phyloP scores from a whole-genome alignment of 2,329 filamentous ascomycete species.

The Fusarium vanettenii region DNA sequence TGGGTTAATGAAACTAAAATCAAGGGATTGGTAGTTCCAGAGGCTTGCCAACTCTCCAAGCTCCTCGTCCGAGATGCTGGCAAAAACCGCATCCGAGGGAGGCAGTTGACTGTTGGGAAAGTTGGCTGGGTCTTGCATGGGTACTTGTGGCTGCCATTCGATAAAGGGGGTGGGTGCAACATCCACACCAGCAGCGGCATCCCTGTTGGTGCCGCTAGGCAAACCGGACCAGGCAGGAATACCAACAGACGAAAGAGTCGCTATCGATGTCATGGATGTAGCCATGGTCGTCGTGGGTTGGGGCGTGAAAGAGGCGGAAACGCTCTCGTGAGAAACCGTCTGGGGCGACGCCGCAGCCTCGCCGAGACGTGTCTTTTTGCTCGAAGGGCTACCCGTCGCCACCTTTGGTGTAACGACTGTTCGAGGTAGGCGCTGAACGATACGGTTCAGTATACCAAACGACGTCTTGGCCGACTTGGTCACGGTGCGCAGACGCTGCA shows the following conservation, averaged over 20 bases:
- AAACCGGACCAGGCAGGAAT: too few species aligned
- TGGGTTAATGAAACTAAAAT: slow-evolving; percentile 45
- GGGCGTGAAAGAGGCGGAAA: slow-evolving; percentile 2
- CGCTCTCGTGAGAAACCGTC: not conserved
- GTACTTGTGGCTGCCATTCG: slow-evolving; percentile 34
- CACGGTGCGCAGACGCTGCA: slow-evolving; percentile 46
- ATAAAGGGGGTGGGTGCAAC: slow-evolving; percentile 6
- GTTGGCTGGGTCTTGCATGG: slow-evolving; percentile 8
- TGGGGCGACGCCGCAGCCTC: slow-evolving; percentile 9
- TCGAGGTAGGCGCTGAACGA: slow-evolving; percentile 45
- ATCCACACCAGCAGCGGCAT: too few species aligned
- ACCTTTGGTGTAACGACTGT: slow-evolving; percentile 32
- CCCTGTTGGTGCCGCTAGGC: too few species aligned
- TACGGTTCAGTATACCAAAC: slow-evolving; percentile 46
- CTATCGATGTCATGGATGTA: too few species aligned
- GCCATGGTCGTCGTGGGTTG: slow-evolving; percentile 6
- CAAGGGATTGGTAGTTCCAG: slow-evolving; percentile 50
- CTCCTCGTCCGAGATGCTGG: slow-evolving; percentile 47
- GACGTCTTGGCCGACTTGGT: slow-evolving; percentile 48
- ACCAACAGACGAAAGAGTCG: too few species aligned
- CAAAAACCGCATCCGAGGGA: slow-evolving; percentile 36
- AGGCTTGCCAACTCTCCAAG: slow-evolving; percentile 48
- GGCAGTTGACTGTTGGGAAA: slow-evolving; percentile 13
- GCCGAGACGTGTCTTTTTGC: slow-evolving; percentile 13
- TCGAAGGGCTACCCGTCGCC: slow-evolving; percentile 4